Evolutionary conservation across 192 early-diverging fungal species (phyloP).

Genomic region (Rhizophagus prolifer): DNA sequence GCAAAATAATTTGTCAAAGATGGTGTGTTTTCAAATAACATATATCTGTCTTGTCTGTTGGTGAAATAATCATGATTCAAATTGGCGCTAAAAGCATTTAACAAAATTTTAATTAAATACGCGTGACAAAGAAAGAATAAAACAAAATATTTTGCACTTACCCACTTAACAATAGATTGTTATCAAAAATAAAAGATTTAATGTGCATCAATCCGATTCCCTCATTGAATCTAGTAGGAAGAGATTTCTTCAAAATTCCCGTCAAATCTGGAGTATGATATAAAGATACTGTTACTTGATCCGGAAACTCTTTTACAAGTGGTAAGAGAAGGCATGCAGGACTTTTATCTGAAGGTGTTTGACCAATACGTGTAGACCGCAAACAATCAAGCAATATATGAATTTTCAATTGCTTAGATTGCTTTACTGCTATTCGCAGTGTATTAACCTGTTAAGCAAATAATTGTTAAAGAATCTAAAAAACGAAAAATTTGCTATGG

Average conservation of each 20-base stretch:
- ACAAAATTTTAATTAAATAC: background rate
- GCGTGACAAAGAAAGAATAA: background rate
- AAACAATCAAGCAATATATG: conserved; percentile 86
- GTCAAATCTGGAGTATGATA: conserved; percentile 89
- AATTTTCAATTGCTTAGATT: conserved; percentile 55
- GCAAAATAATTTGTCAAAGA: conserved; percentile 70
- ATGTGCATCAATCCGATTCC: conserved; percentile 93
- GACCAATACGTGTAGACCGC: conserved; percentile 71
- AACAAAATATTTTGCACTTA: conserved; percentile 34
- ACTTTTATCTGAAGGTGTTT: conserved; percentile 44
- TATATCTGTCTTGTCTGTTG: conserved; percentile 93
- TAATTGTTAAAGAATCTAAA: background rate
- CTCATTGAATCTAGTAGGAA: conserved; percentile 91
- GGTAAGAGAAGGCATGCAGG: conserved; percentile 68
- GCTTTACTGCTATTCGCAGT: conserved; percentile 57
- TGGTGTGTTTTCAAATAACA: conserved; percentile 58
- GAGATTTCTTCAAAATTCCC: conserved; percentile 62
- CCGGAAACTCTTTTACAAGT: conserved; percentile 62
- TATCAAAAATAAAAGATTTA: conserved; percentile 90
- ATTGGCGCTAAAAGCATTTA: conserved; percentile 73
- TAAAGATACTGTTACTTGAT: conserved; percentile 66
- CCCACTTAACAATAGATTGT: conserved; percentile 79
- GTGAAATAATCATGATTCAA: conserved; percentile 93
- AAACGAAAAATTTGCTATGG: background rate
- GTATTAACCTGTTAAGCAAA: conserved; percentile 48